Conservation (phyloP, 2,329 filamentous ascomycete genomes). For the Aspergillus alliaceus region DNA sequence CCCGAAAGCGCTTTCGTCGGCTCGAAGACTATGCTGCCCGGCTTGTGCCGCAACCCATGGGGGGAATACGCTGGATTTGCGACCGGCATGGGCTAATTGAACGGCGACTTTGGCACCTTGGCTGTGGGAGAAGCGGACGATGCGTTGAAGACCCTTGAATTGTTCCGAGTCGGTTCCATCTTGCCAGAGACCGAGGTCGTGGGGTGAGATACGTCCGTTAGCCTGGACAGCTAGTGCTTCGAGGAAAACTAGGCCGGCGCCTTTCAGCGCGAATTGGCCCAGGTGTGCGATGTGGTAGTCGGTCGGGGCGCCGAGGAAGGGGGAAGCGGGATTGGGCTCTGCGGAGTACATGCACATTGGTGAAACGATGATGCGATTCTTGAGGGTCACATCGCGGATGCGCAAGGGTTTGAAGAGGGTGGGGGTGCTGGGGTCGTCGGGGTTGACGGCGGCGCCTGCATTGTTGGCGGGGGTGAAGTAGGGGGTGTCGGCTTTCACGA, state of each 20-base stretch:
- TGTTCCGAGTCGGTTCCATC: conserved; percentile 61
- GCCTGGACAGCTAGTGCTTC: conserved; percentile 75
- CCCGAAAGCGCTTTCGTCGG: conserved; percentile 54
- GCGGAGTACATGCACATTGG: conserved; percentile 68
- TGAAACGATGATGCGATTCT: conserved; percentile 64
- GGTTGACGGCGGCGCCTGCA: conserved; percentile 35
- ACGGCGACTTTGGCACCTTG: conserved; percentile 76
- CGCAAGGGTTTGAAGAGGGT: conserved; percentile 59
- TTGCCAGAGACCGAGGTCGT: conserved; percentile 66
- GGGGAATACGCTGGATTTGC: conserved; percentile 58
- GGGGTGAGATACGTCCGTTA: conserved; percentile 77
- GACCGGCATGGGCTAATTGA: conserved; percentile 78
- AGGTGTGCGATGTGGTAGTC: conserved; percentile 81
- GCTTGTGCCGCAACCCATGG: conserved; percentile 41
- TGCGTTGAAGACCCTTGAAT: conserved; percentile 63
- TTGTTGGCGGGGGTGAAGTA: conserved; percentile 40
- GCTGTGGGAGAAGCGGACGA: conserved; percentile 75
- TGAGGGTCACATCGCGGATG: conserved; percentile 57
- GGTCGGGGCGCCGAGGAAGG: conserved; percentile 63
- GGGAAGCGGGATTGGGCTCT: conserved; percentile 43
- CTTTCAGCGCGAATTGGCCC: conserved; percentile 72
- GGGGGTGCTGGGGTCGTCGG: conserved; percentile 40
- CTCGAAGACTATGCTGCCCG: conserved; percentile 22
- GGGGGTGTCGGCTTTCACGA: conserved; percentile 20
- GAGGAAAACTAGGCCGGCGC: conserved; percentile 69